A percentile compares a stretch with the other conserved stretches of the same genome.
Evolutionary conservation across 2,329 filamentous ascomycete genomes (phyloP).

Genomic region (Aspergillus novofumigatus): DNA sequence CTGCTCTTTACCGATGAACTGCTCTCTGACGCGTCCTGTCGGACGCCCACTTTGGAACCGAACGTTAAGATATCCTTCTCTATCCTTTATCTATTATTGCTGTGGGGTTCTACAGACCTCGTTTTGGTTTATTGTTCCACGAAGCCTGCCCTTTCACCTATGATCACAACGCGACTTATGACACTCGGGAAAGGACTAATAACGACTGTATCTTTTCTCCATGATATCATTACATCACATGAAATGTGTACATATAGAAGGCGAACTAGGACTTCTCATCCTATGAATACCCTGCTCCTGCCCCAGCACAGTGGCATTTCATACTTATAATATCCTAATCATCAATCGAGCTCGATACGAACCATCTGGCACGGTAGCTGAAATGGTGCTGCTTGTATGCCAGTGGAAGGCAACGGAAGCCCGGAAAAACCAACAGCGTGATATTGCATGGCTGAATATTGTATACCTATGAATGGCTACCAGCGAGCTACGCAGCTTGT

Average conservation of each 20-base stretch:
- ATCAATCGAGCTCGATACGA: neutral
- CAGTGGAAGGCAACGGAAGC: neutral
- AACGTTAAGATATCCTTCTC: neutral
- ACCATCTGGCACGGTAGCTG: neutral
- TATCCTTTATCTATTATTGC: neutral
- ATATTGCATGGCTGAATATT: neutral
- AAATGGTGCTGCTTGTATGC: neutral
- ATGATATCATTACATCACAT: neutral
- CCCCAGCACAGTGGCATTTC: neutral
- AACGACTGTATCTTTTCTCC: neutral
- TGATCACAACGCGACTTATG: neutral
- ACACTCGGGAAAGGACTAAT: neutral
- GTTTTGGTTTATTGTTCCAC: neutral
- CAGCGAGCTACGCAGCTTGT: neutral
- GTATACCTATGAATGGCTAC: neutral
- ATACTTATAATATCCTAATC: neutral
- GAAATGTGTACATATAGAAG: neutral
- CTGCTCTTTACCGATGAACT: slow-evolving; percentile 9
- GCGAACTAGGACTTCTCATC: neutral
- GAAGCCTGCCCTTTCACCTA: neutral
- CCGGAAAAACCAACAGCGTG: neutral
- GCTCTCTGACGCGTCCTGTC: neutral
- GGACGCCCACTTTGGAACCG: neutral
- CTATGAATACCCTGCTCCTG: neutral
- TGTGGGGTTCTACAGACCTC: neutral